Evolutionary conservation across 768 basidiomycete species (phyloP), one percentile per base, ranked within the genome.

Genomic region (Suillus cothurnatus): DNA sequence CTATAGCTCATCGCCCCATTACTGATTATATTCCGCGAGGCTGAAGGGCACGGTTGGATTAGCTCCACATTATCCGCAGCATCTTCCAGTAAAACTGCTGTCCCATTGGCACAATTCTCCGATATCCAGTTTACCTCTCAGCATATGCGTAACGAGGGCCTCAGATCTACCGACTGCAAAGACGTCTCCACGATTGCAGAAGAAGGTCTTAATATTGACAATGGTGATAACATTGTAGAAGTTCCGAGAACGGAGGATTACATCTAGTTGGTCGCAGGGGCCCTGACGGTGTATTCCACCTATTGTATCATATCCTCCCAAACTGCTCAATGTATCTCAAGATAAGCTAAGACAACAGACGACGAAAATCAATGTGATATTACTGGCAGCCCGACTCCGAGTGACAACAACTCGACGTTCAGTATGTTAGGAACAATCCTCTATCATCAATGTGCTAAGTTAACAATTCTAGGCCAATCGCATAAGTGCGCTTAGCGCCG

Each of bases 401-500:
- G 34, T 34, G 34, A 34, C 8, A 9, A 34, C 4, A 34, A 34
- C 34, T 34, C 8, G 11, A 34, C 9, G 34, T 34, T 34, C 8
- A 34, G 8, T 34, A 9, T 34, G 9, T 34, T 34, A 34, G 34
- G 9, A 34, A 34, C 9, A 34, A 34, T 34, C n/a, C n/a, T 34
- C 32, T 34, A 9, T 11, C 34, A 9, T 34, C 34, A 4, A 34
- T 9, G 32, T 34, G 34, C 8, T 34, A 11, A 9, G 34, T 11
- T 11, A 34, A 9, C 32, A 9, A 34, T 34, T 34, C n/a, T n/a
- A n/a, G n/a, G n/a, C n/a, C n/a, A 34, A 7, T 34, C 32, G 32
- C 32, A 34, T 34, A 7, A 34, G 92, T 92, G 53, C 88, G 74
- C 32, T 86, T 83, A 32, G 89, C 80, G 15, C 94, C 92, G 28